phyloP scores from a whole-genome alignment of 495 filamentous ascomycete genomes.

The Penicilliopsis zonata region DNA sequence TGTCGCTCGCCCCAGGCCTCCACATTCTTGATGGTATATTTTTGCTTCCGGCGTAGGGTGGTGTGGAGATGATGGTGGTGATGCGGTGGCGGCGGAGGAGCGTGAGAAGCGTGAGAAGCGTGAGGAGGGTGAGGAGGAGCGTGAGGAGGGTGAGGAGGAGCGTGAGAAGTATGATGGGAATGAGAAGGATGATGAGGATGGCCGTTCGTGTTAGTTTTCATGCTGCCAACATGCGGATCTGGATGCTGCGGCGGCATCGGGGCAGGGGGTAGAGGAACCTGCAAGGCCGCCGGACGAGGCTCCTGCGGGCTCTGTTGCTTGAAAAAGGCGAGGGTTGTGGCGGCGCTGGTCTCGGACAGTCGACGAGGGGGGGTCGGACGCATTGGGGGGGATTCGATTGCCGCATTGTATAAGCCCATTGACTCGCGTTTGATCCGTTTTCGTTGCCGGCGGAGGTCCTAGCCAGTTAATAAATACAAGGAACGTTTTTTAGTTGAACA shows the following conservation, averaged over 20 bases:
- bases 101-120: no score
- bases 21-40: constrained; percentile 40
- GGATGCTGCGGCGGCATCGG: constrained; percentile 6
- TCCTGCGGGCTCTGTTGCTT: constrained; percentile 38
- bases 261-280: constrained; percentile 5
- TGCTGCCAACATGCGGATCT: no score
- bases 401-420: constrained; percentile 28
- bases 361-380: constrained; percentile 32
- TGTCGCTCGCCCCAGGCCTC: constrained; percentile 39
- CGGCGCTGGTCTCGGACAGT: constrained; percentile 35
- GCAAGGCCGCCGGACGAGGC: constrained; percentile 23
- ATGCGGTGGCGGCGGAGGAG: constrained; percentile 16
- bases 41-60: constrained; percentile 33
- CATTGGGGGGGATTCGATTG: constrained; percentile 29
- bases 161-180: no score
- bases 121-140: no score
- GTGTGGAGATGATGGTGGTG: constrained; percentile 18
- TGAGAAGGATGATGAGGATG: no score
- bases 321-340: constrained; percentile 40
- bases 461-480: constrained; percentile 3
- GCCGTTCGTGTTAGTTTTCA: no score
- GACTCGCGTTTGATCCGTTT: constrained; percentile 36
- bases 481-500: neutral
- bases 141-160: no score
- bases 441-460: constrained; percentile 36